A percentile compares a stretch with the other conserved stretches of the same genome.
Conservation (phyloP, 352 stramenopile genomes). For the Thalassiosira delicatula region DNA sequence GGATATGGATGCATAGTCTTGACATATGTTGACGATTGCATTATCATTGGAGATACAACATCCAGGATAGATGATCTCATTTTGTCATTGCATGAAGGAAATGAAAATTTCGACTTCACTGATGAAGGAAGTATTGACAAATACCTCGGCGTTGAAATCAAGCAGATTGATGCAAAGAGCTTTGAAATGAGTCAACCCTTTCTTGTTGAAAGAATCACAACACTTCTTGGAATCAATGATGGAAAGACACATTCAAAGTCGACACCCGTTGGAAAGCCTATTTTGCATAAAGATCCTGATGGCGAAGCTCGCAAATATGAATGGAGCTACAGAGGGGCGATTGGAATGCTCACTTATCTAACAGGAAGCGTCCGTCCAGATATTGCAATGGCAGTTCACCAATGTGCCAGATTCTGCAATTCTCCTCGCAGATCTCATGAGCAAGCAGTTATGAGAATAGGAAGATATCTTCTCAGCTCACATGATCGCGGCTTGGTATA, state of each 20-base stretch:
- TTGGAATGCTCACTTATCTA: not conserved
- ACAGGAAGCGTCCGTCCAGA: not conserved
- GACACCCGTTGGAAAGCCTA: constrained; percentile 19
- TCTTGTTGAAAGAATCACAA: constrained; percentile 39
- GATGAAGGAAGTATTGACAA: constrained; percentile 37
- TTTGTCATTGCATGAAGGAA: not conserved
- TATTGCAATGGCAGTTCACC: not conserved
- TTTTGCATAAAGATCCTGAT: constrained; percentile 19
- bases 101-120: constrained; percentile 20
- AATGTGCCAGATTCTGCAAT: constrained; percentile 50
- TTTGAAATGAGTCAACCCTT: constrained; percentile 57
- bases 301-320: constrained; percentile 12
- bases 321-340: not conserved
- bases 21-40: constrained; percentile 63
- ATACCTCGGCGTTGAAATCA: constrained; percentile 53
- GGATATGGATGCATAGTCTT: constrained; percentile 40
- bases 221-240: constrained; percentile 16
- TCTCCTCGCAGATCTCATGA: constrained; percentile 51
- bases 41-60: constrained; percentile 30
- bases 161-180: constrained; percentile 7
- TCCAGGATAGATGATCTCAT: not conserved
- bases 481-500: constrained; percentile 48
- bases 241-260: constrained; percentile 14
- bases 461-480: constrained; percentile 60
- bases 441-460: constrained; percentile 53